Evolutionary conservation across 2,329 filamentous ascomycete genomes (phyloP), one percentile per base, ranked within the genome.

Genomic region (Pestalotiopsis sp.): DNA sequence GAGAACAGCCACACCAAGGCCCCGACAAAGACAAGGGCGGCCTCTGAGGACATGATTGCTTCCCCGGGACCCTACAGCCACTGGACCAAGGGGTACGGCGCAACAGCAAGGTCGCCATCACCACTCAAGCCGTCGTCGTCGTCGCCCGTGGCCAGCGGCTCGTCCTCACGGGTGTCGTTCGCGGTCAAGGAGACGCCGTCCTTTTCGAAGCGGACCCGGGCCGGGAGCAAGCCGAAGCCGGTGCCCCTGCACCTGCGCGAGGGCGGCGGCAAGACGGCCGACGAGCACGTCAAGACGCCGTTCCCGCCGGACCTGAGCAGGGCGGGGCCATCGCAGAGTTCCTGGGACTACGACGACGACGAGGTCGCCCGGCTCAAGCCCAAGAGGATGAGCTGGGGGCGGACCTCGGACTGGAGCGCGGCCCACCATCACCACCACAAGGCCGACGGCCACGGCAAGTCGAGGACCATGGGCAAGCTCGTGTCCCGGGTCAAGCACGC

Each of bases 311-410:
- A 27, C 27, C 12, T 38, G 23, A 13, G 4, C 17, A 13, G 17
- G 17, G 14, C 52, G 12, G 31, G 40, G n/a, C 36, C 49, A 27
- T 63, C 63, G 27, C 63, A 62, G 31, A 76, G 73, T 66, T 66
- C 66, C 1, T 75, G 73, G 41, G 73, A 76, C 31, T 68, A 72
- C 9, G 71, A 73, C 58, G 70, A 70, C 31, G 65, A 66, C 38
- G 70, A 70, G 69, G 57, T 13, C 4, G 17, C 13, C n/a, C 17
- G 14, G 36, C 56, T 36, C 2, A 25, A 49, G 57, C 31, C 56
- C 25, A 45, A 64, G 66, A 59, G 65, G 27, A 40, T 56, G 56
- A 59, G 65, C 52, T 66, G 52, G 52, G 65, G 57, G 17, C 41
- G 20, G 31, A 9, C 14, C 17, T 58, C 36, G 36, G 49, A 17